phyloP scores from a whole-genome alignment of 345 rosid genomes.

The Populus euphratica region DNA sequence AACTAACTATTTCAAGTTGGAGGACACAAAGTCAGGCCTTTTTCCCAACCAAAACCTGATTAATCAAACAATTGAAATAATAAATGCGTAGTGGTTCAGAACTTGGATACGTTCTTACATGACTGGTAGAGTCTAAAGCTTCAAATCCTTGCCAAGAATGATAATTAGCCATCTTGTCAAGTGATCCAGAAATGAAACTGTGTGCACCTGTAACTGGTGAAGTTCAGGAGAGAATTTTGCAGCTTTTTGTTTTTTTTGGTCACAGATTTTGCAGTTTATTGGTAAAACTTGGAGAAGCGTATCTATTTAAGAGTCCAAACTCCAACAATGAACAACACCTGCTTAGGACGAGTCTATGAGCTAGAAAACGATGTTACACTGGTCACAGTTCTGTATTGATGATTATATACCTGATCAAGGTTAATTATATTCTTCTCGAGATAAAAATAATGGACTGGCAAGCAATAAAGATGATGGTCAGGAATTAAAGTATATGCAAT shows the following conservation, averaged over 20 bases:
- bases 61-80: background rate
- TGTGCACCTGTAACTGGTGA: background rate
- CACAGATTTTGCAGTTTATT: too few species aligned
- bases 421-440: background rate
- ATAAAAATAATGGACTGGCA: background rate
- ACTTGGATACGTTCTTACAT: background rate
- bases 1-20: slow-evolving; percentile 3
- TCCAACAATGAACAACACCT: background rate
- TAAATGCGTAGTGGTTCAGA: slow-evolving; percentile 14
- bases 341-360: background rate
- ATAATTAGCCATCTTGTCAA: background rate
- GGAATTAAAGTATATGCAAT: background rate
- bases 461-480: background rate
- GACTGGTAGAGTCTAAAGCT: background rate
- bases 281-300: background rate
- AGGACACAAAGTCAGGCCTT: slow-evolving; percentile 13
- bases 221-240: background rate
- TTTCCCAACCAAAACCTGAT: background rate
- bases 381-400: background rate
- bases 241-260: too few species aligned
- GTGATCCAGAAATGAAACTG: background rate
- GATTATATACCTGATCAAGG: background rate
- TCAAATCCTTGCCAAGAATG: background rate
- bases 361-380: background rate
- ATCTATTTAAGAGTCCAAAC: background rate